Evolutionary conservation across 1,284 basidiomycete species (phyloP).

Genomic region (Sporisorium iseilematis-ciliati): DNA sequence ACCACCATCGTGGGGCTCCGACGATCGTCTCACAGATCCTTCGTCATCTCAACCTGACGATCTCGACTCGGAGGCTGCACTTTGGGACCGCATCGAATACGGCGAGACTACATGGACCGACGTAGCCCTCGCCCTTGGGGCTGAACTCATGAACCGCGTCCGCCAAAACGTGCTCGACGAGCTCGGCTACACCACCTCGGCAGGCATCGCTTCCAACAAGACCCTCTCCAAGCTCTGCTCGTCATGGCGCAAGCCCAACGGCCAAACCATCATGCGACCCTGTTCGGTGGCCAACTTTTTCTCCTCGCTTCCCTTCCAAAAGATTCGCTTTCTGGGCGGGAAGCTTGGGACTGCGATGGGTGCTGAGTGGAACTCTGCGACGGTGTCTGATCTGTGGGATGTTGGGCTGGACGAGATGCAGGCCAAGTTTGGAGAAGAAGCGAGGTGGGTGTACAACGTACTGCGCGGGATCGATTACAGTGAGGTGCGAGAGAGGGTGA

Average conservation of each 20-base stretch:
- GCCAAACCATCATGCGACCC: slow-evolving; percentile 63
- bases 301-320: slow-evolving; percentile 55
- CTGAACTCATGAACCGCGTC: slow-evolving; percentile 85
- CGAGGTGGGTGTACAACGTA: slow-evolving; percentile 82
- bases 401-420: slow-evolving; percentile 81
- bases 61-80: slow-evolving; percentile 42
- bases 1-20: slow-evolving; percentile 29
- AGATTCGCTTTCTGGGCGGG: slow-evolving; percentile 90
- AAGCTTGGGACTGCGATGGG: slow-evolving; percentile 91
- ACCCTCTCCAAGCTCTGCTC: slow-evolving; percentile 85
- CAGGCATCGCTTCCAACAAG: slow-evolving; percentile 95
- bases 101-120: slow-evolving; percentile 83
- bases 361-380: slow-evolving; percentile 82
- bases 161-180: slow-evolving; percentile 78
- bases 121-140: slow-evolving; percentile 87
- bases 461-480: slow-evolving; percentile 85
- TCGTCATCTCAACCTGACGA: slow-evolving; percentile 44
- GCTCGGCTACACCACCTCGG: slow-evolving; percentile 93
- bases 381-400: slow-evolving; percentile 79
- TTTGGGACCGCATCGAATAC: slow-evolving; percentile 47
- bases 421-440: slow-evolving; percentile 82
- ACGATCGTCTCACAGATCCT: slow-evolving; percentile 41
- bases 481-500: slow-evolving; percentile 77
- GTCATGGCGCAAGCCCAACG: slow-evolving; percentile 61
- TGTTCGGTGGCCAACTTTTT: slow-evolving; percentile 56